Conservation (phyloP, 2,329 filamentous ascomycete species). For the Pseudopyrenochaeta lycopersici region DNA sequence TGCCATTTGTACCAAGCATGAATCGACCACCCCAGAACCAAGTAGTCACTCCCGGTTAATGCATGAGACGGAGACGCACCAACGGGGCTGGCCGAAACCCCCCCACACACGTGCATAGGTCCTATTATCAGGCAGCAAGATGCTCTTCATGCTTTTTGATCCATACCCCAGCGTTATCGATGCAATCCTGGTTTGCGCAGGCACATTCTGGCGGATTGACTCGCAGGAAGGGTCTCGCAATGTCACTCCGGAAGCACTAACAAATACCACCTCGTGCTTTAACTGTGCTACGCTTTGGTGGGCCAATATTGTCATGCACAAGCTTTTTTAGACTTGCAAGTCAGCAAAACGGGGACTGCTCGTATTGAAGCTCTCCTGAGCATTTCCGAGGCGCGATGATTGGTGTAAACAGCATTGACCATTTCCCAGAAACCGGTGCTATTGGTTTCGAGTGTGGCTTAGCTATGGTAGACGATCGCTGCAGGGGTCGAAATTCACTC, state of each 20-base stretch:
- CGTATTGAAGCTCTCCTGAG: background rate
- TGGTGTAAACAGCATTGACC: background rate
- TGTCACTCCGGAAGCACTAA: background rate
- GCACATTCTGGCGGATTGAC: background rate
- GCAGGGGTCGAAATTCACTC: conserved; percentile 6
- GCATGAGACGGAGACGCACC: too few relatives aligned
- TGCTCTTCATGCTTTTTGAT: background rate
- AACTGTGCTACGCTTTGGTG: background rate
- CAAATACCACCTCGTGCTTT: background rate
- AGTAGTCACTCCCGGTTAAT: too few relatives aligned
- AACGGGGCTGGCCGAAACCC: too few relatives aligned
- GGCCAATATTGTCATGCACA: background rate
- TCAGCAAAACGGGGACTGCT: background rate
- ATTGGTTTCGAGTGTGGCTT: conserved; percentile 5
- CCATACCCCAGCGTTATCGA: background rate
- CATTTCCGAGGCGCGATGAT: background rate
- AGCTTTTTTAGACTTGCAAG: background rate
- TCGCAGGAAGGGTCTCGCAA: background rate
- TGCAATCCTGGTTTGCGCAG: background rate
- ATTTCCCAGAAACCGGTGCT: background rate
- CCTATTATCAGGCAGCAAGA: too few relatives aligned
- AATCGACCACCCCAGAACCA: too few relatives aligned
- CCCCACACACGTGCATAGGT: too few relatives aligned
- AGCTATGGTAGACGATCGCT: conserved; percentile 12
- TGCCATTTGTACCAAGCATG: too few relatives aligned